These are phyloP conservation scores for Trypanosoma conorhini DNA, from an alignment of 208 protist genomes.

Conservation along the genomic window DNA sequence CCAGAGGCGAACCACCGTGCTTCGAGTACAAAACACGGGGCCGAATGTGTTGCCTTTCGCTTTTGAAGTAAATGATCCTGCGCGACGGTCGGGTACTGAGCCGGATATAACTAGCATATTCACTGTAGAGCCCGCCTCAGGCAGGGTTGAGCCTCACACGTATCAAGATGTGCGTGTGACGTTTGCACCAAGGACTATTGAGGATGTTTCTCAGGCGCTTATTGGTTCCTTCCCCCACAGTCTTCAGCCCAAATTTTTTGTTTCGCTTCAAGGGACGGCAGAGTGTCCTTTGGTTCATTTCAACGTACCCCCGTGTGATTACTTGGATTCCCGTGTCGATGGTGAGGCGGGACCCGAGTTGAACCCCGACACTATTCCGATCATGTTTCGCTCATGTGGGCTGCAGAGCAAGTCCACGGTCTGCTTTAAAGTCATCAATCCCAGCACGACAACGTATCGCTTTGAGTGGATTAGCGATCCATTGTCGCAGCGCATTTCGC, in stretches of 20 bases:
- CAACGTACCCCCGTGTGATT: constrained; percentile 90
- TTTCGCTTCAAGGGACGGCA: constrained; percentile 79
- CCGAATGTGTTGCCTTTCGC: constrained; percentile 72
- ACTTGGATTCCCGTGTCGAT: constrained; percentile 74
- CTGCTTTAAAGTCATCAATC: constrained; percentile 96
- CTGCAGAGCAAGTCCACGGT: constrained; percentile 87
- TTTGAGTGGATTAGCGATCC: constrained; percentile 92
- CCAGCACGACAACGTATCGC: constrained; percentile 89
- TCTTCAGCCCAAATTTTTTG: constrained; percentile 27
- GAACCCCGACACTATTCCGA: constrained; percentile 76
- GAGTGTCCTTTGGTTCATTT: constrained; percentile 97
- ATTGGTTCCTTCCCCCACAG: constrained; percentile 66
- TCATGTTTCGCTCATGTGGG: constrained; percentile 65
- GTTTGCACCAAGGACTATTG: constrained; percentile 85
- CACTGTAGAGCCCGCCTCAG: constrained; percentile 60
- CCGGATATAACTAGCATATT: constrained; percentile 39
- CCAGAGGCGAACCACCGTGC: constrained; percentile 70
- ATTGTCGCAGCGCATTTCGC: constrained; percentile 33
- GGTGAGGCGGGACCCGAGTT: constrained; percentile 42
- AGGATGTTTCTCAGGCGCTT: constrained; percentile 42
- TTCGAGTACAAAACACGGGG: constrained; percentile 92
- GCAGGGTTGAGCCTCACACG: constrained; percentile 50
- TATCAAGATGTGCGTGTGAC: constrained; percentile 64
- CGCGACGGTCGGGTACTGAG: background rate
- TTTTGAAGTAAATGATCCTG: constrained; percentile 40